phyloP scores from a whole-genome alignment of 2,329 filamentous ascomycete genomes.

The Diatrype stigma region DNA sequence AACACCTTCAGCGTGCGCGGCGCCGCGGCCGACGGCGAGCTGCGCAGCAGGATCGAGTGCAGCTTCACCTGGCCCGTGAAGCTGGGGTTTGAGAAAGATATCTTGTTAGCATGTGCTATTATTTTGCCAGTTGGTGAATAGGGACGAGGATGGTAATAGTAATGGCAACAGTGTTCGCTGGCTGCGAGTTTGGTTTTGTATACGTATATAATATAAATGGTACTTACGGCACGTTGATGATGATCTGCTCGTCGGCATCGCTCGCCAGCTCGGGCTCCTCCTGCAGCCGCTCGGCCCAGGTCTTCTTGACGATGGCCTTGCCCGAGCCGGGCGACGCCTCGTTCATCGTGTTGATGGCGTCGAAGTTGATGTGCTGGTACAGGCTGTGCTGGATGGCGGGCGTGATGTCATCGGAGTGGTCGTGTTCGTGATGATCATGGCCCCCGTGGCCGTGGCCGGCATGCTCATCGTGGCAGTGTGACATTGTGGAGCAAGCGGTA shows the following conservation, averaged over 20 bases:
- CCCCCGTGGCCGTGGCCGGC: conserved; percentile 44
- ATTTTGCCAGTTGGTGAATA: no score
- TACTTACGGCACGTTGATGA: conserved; percentile 88
- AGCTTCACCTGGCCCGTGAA: conserved; percentile 94
- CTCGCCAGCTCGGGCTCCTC: conserved; percentile 73
- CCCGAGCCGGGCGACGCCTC: conserved; percentile 68
- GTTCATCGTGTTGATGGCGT: conserved; percentile 79
- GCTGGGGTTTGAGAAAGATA: conserved; percentile 50
- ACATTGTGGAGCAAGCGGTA: conserved; percentile 19
- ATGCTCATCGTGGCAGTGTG: conserved; percentile 51
- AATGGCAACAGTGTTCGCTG: no score
- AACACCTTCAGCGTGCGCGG: conserved; percentile 83
- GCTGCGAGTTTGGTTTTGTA: no score
- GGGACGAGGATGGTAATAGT: background rate
- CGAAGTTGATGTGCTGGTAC: conserved; percentile 89
- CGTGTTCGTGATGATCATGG: conserved; percentile 61
- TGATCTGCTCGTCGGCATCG: conserved; percentile 87
- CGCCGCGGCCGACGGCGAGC: conserved; percentile 64
- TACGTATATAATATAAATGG: no score
- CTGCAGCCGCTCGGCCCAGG: conserved; percentile 77
- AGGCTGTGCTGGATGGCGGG: conserved; percentile 87
- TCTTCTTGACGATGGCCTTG: conserved; percentile 77
- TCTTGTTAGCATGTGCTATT: no score
- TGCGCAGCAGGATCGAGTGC: conserved; percentile 82
- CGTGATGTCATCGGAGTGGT: conserved; percentile 88